Evolutionary conservation across 179 eudicot genomes (phyloP).

Genomic region (Camellia oleifera): DNA sequence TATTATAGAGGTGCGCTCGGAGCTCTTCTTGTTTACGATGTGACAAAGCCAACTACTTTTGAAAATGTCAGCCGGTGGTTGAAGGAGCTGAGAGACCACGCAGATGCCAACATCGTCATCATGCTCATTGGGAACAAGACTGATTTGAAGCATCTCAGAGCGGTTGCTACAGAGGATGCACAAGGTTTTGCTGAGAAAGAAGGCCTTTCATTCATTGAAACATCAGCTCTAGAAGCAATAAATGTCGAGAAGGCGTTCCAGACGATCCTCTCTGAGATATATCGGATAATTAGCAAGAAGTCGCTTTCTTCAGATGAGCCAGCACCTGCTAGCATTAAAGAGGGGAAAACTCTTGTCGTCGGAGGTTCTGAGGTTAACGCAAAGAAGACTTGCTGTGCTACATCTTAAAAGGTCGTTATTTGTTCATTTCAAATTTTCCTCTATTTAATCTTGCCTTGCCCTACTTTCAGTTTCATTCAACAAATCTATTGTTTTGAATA

Average conservation of each 20-base stretch:
- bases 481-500: conserved; percentile 9
- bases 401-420: conserved; percentile 11
- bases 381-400: conserved; percentile 21
- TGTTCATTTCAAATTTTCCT: background rate
- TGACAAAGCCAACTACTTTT: conserved; percentile 18
- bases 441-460: background rate
- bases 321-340: conserved; percentile 16
- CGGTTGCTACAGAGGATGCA: conserved; percentile 19
- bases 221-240: conserved; percentile 19
- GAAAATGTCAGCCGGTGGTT: conserved; percentile 22
- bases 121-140: conserved; percentile 21
- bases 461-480: background rate
- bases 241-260: conserved; percentile 15
- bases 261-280: conserved; percentile 17
- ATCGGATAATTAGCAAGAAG: conserved; percentile 20
- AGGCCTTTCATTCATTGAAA: conserved; percentile 19
- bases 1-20: conserved; percentile 23
- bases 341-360: conserved; percentile 21
- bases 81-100: conserved; percentile 21
- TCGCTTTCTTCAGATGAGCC: conserved; percentile 16
- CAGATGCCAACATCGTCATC: conserved; percentile 13
- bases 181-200: conserved; percentile 20
- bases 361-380: conserved; percentile 13
- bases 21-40: conserved; percentile 20
- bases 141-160: conserved; percentile 20